Evolutionary conservation across 1,139 yeast genomes (phyloP).

Genomic region (Lodderomyces elongisporus): DNA sequence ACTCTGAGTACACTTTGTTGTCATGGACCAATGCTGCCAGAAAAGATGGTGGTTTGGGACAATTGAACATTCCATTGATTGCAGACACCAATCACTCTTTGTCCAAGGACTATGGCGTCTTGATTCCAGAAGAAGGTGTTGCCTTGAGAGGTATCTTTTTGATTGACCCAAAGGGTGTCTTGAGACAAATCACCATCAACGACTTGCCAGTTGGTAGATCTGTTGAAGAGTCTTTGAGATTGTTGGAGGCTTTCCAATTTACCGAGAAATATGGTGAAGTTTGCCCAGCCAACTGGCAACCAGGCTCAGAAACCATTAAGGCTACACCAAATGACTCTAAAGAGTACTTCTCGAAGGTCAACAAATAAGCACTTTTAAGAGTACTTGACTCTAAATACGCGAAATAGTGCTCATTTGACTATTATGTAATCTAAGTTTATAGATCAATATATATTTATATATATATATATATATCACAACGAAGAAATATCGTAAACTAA

Average conservation of each 20-base stretch:
- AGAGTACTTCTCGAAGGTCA: conserved; percentile 69
- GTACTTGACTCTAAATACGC: not conserved
- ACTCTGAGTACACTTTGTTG: conserved; percentile 92
- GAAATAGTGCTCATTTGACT: too few species aligned
- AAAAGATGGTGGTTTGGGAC: conserved; percentile 98
- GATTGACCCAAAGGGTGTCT: conserved; percentile 90
- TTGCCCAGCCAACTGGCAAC: conserved; percentile 99
- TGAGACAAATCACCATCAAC: conserved; percentile 96
- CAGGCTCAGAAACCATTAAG: conserved; percentile 92
- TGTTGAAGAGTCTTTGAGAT: conserved; percentile 95
- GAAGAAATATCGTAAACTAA: too few species aligned
- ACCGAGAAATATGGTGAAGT: conserved; percentile 98
- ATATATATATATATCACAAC: too few species aligned
- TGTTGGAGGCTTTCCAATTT: conserved; percentile 98
- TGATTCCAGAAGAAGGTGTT: conserved; percentile 91
- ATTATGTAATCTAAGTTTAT: too few species aligned
- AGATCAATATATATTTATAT: too few species aligned
- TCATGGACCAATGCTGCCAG: conserved; percentile 98
- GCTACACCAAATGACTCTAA: conserved; percentile 79
- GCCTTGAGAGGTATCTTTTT: conserved; percentile 97
- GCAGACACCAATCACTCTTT: conserved; percentile 97
- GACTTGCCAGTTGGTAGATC: conserved; percentile 99
- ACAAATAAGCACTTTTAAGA: conserved; percentile 17
- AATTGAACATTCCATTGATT: conserved; percentile 85
- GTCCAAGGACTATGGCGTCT: conserved; percentile 94